Base-by-base conservation (phyloP, 495 filamentous ascomycete species). In the Aspergillus mulundensis region DNA sequence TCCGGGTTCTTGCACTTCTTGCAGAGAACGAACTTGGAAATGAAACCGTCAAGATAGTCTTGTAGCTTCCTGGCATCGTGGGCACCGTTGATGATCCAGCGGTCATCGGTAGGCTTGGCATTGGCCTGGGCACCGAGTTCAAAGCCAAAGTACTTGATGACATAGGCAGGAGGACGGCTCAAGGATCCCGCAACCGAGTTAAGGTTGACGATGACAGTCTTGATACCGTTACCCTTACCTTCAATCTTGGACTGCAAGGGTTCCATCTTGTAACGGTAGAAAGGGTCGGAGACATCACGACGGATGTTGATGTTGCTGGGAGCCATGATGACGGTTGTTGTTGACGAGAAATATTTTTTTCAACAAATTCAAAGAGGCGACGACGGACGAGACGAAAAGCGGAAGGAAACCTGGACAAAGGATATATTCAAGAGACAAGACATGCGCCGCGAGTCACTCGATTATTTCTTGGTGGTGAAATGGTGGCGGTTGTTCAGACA, bases 261-360 rank as follows among this genome's bases (percentile, higher is more conserved):
- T 78, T 98, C 94, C 94, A 98, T 98, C 84, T 98, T 98, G 85
- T 98, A 98, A 75, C 94, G 94, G 77, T 98, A 98, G 87, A 97
- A 98, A 73, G 89, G 88, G 78, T 98, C 94, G 78, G 85, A 86
- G 77, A 96, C 86, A 89, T 97, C 95, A 75, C 94, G 90, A 72
- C 92, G 93, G 81, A 98, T 92, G 77, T 98, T 98, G 83, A 98
- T 80, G 75, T 86, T 88, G 74, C 38, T 56, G 34, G 54, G 36
- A 50, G 86, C 86, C 88, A 93, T 93, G 74, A 59, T 85, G 79
- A 80, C 82, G 77, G 74, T 77, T 57, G 49, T 66, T 36, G 32
- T 36, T 11, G 32, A 36, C 32, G 32, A 58, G 56, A 54, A 24
- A 47, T 20, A 30, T 58, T 43, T 39, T 50, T 42, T 66, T 60